phyloP scores from a whole-genome alignment of 2,329 filamentous ascomycete genomes.

The Grosmannia huntii region DNA sequence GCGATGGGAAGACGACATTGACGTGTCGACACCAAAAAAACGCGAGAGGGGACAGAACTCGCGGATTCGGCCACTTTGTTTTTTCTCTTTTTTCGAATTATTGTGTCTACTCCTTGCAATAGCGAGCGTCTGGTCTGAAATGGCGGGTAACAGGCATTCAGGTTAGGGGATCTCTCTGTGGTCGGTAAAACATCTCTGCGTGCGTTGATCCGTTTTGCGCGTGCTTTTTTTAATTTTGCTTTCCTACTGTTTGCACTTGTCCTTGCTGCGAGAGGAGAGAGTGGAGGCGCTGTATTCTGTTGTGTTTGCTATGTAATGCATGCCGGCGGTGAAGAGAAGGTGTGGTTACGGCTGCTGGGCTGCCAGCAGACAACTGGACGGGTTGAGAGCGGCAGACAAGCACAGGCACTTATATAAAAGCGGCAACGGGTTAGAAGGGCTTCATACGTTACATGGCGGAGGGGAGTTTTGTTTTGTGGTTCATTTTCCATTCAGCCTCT shows the following conservation, averaged over 20 bases:
- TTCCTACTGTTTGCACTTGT: background rate
- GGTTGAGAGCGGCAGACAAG: background rate
- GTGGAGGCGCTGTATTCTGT: background rate
- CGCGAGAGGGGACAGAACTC: no score
- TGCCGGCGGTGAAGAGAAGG: background rate
- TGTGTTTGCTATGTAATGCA: background rate
- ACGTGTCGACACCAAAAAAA: no score
- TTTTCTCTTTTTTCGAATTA: background rate
- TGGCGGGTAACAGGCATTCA: slow-evolving; percentile 2
- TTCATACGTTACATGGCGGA: background rate
- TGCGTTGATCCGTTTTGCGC: background rate
- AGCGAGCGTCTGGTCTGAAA: slow-evolving; percentile 4
- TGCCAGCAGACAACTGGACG: no score
- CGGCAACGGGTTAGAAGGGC: background rate
- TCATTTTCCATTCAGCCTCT: background rate
- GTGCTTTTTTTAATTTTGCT: background rate
- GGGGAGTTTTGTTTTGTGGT: slow-evolving; percentile 1
- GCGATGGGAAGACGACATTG: no score
- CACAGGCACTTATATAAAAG: background rate
- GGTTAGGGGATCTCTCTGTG: background rate
- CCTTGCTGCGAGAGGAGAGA: no score
- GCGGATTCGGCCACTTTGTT: background rate
- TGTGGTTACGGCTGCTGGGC: background rate
- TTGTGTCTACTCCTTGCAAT: background rate
- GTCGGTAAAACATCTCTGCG: background rate